phyloP scores from a whole-genome alignment of 2,329 filamentous ascomycete species.

The Ustulina deusta region DNA sequence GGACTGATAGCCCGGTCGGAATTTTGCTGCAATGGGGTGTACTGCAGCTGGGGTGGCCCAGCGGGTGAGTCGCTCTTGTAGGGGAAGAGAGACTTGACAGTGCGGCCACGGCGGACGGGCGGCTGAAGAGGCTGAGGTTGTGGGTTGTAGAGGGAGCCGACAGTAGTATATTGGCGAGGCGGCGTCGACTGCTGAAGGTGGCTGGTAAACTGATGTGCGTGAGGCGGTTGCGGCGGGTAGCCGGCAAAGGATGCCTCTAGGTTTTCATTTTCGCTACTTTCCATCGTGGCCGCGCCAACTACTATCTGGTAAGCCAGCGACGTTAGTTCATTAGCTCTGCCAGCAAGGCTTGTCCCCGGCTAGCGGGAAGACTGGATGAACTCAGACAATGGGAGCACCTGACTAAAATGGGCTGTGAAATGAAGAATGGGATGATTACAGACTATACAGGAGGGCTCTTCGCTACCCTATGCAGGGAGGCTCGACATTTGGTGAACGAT shows the following conservation, averaged over 20 bases:
- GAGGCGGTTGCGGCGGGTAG: background rate
- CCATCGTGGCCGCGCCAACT: constrained; percentile 25
- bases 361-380: background rate
- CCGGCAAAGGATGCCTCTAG: background rate
- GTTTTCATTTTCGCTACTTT: constrained; percentile 10
- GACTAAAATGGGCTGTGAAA: background rate
- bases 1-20: constrained; percentile 64
- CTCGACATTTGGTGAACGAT: background rate
- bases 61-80: constrained; percentile 48
- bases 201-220: background rate
- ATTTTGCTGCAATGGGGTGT: constrained; percentile 67
- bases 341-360: background rate
- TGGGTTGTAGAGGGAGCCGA: constrained; percentile 68
- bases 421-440: background rate
- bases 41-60: constrained; percentile 54
- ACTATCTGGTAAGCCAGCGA: background rate
- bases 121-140: constrained; percentile 62
- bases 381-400: background rate
- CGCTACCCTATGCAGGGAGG: background rate
- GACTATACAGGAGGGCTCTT: background rate
- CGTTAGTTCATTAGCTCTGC: background rate
- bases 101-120: constrained; percentile 63
- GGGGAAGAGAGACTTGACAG: constrained; percentile 56
- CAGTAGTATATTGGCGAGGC: constrained; percentile 63
- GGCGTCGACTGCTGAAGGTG: constrained; percentile 36